Evolutionary conservation across 352 stramenopile species (phyloP).

Genomic region (Globisporangium solare): DNA sequence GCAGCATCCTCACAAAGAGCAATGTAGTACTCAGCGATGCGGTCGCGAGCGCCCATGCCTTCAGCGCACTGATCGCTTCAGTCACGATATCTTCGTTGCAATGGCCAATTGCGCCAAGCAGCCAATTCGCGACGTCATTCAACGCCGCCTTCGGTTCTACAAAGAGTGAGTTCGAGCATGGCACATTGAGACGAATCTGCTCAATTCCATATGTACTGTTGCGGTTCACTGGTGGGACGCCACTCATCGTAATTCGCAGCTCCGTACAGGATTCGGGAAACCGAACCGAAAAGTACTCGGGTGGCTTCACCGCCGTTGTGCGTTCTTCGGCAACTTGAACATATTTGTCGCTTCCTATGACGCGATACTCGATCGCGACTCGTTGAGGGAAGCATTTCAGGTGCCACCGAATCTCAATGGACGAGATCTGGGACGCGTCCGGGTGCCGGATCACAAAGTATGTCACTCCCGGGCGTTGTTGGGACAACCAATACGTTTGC

Average conservation of each 20-base stretch:
- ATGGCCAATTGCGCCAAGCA: constrained; percentile 42
- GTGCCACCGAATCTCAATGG: constrained; percentile 68
- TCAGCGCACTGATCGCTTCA: constrained; percentile 60
- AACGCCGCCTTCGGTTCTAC: constrained; percentile 52
- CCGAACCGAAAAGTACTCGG: constrained; percentile 30
- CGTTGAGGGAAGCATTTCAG: constrained; percentile 54
- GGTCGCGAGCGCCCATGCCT: constrained; percentile 72
- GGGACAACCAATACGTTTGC: constrained; percentile 75
- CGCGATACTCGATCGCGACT: constrained; percentile 54
- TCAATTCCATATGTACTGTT: constrained; percentile 68
- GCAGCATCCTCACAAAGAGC: constrained; percentile 67
- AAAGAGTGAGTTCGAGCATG: constrained; percentile 52
- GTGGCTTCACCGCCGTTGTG: constrained; percentile 12
- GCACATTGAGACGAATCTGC: constrained; percentile 53
- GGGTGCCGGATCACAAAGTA: constrained; percentile 40
- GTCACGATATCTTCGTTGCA: constrained; percentile 47
- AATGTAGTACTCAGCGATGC: constrained; percentile 67
- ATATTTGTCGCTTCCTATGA: constrained; percentile 30
- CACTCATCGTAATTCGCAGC: constrained; percentile 59
- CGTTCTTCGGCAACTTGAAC: constrained; percentile 31
- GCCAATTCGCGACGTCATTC: constrained; percentile 57
- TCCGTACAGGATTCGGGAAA: constrained; percentile 44
- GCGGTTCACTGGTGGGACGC: constrained; percentile 57
- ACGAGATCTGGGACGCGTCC: constrained; percentile 44
- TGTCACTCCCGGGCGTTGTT: constrained; percentile 45